Base-by-base conservation (phyloP, 148 eudicot species). In the Pouteria glomerata region DNA sequence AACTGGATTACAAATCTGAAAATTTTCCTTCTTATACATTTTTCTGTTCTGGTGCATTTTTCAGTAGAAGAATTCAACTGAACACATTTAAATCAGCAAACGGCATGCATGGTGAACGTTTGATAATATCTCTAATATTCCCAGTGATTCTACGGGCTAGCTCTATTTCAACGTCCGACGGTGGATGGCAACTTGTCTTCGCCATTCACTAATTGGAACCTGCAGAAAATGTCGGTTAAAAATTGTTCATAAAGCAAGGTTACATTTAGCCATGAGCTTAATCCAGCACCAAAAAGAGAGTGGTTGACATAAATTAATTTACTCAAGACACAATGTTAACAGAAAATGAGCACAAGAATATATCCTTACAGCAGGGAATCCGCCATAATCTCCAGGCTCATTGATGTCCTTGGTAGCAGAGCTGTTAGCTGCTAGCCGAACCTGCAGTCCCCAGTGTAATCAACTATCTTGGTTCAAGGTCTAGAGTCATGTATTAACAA, bases 361-460 rank as follows among this genome's bases (percentile, higher is more conserved):
- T 30, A 68, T 63, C 23, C 92, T 84, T 85, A 91, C 98, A 53
- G 97, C 97, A 71, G 98, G 98, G 75, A 95, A 95, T 73, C 98
- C 98, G 45, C 89, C 98, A 75, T 95, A 91, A 77, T 95, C 97
- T 63, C 97, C 98, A 52, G 97, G 82, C 80, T 78, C 79, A 59
- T 39, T 82, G 62, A 95, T 95, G 78, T 85, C 86, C 81, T 95
- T 95, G 57, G 99, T 91, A 65, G 88, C 94, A 71, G 87, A 86
- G 73, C 92, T 92, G 74, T 87, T 88, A 68, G 92, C 97, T 52
- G 97, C 97, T 70, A 95, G 82, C 19, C 97, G 84, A 53, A 89
- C 97, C 97, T 95, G 74, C 60, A 84, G 65, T 12, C 30, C 33
- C 68, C 42, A 56, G 57, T 34, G 59, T 44, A 47, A 37, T 76